These are phyloP conservation scores for Reticulascus tulasneorum DNA, from an alignment of 2,329 filamentous ascomycete genomes.

Conservation along the genomic window DNA sequence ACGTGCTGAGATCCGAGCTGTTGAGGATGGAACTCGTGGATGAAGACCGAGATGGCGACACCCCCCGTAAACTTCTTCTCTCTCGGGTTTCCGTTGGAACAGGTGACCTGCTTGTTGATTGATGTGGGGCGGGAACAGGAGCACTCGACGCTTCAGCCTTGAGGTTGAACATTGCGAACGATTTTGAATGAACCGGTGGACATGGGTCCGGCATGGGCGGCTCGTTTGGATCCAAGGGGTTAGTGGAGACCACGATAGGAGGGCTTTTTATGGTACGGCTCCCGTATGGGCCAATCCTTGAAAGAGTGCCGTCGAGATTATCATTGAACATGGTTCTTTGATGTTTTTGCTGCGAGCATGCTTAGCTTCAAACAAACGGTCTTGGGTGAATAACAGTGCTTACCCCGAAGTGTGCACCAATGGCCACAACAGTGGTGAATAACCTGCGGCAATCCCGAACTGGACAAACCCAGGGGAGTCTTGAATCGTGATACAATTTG, in stretches of 20 bases:
- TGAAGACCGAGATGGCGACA: too few relatives aligned
- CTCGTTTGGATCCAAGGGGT: conserved; percentile 15
- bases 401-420: conserved; percentile 20
- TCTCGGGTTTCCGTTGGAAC: too few relatives aligned
- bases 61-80: too few relatives aligned
- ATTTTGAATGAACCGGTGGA: too few relatives aligned
- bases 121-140: too few relatives aligned
- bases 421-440: conserved; percentile 15
- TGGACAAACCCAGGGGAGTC: conserved; percentile 29
- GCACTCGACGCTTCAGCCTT: too few relatives aligned
- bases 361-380: conserved; percentile 1
- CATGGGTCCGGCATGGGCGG: conserved; percentile 14
- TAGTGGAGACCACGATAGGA: conserved; percentile 21
- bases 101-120: too few relatives aligned
- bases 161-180: too few relatives aligned
- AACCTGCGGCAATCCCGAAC: conserved; percentile 30
- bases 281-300: conserved; percentile 18
- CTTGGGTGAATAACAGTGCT: not conserved
- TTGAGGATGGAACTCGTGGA: too few relatives aligned
- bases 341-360: conserved; percentile 13
- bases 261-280: not conserved
- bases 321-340: conserved; percentile 28
- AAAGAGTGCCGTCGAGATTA: conserved; percentile 36
- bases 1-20: not conserved
- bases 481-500: conserved; percentile 17